These are phyloP conservation scores for Papilionanthe hybrid DNA, from an alignment of 116 monocot genomes.

Conservation along the genomic window DNA sequence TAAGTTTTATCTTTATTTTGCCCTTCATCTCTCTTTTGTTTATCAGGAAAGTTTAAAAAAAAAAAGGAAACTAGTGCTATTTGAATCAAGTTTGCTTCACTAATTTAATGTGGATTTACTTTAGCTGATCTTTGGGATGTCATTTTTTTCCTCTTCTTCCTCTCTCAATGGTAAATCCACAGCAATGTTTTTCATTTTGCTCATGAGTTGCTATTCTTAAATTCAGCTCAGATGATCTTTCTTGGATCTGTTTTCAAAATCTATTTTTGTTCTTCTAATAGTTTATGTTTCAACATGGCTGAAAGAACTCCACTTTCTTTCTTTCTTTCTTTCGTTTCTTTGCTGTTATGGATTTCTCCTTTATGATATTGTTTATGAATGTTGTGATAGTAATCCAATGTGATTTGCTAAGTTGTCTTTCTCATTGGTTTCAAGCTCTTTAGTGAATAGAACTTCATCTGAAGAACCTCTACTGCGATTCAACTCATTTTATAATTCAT, in stretches of 20 bases:
- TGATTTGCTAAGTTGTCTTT: background rate
- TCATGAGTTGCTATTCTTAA: background rate
- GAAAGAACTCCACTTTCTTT: background rate
- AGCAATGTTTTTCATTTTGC: background rate
- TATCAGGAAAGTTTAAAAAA: background rate
- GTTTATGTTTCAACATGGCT: background rate
- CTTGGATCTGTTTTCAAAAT: background rate
- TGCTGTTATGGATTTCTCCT: background rate
- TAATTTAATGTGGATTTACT: background rate
- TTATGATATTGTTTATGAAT: background rate
- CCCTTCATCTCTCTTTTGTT: background rate
- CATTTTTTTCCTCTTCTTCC: background rate
- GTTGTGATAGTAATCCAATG: too few relatives aligned
- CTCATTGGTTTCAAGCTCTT: background rate
- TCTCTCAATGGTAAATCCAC: background rate
- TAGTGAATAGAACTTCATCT: too few relatives aligned
- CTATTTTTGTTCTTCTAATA: background rate
- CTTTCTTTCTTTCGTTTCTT: background rate
- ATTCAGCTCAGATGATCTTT: background rate
- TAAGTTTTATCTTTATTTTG: conserved; percentile 9
- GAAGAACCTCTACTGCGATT: too few relatives aligned
- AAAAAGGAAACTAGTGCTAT: background rate
- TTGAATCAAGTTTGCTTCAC: background rate
- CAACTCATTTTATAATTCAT: too few relatives aligned
- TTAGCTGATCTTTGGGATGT: background rate